phyloP scores from a whole-genome alignment of 2,329 filamentous ascomycete species.

The Calonectria fujianensis region DNA sequence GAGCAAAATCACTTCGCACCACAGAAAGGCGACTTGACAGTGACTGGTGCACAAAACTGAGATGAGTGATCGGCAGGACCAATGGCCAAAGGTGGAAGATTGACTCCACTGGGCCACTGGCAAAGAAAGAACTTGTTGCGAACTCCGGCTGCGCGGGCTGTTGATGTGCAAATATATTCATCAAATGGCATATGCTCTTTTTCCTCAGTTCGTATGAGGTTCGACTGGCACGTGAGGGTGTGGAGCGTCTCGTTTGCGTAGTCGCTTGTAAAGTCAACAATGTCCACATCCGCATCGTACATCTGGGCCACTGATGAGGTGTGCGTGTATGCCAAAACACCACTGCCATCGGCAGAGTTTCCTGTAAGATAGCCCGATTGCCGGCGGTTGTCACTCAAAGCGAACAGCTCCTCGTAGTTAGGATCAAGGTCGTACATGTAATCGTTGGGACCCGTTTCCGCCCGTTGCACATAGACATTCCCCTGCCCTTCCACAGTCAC shows the following conservation, averaged over 20 bases:
- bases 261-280: neutral
- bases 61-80: neutral
- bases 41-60: neutral
- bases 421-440: neutral
- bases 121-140: neutral
- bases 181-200: no score
- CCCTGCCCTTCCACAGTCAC: neutral
- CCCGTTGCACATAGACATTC: neutral
- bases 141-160: neutral
- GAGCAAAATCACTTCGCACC: no score
- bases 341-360: neutral
- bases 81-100: neutral
- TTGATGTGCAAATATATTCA: neutral
- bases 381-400: neutral
- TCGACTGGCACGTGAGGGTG: neutral
- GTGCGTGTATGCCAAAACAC: neutral
- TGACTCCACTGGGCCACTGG: neutral
- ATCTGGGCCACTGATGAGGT: neutral
- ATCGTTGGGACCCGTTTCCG: neutral
- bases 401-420: neutral
- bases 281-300: neutral
- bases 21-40: neutral
- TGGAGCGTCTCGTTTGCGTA: neutral
- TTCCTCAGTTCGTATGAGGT: neutral
- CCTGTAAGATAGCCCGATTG: neutral